These are phyloP conservation scores for Xylaria curta DNA, from an alignment of 495 filamentous ascomycete genomes.

Conservation along the genomic window DNA sequence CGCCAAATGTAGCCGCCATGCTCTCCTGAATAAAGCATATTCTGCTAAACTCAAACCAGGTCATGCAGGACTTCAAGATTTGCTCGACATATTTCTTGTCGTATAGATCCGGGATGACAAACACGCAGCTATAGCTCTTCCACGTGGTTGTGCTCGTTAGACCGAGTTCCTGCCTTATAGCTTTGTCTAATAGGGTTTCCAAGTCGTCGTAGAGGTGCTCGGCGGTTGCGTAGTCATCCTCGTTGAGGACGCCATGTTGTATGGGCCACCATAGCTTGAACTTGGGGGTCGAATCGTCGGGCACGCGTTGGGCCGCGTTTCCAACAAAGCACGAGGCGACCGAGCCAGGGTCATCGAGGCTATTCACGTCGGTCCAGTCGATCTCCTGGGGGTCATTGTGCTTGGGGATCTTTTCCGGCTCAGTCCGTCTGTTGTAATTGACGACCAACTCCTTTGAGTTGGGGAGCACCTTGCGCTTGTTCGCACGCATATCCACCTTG, in stretches of 20 bases:
- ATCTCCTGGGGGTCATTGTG: constrained; percentile 93
- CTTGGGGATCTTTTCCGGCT: constrained; percentile 83
- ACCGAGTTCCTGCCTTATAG: constrained; percentile 81
- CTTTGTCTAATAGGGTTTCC: constrained; percentile 82
- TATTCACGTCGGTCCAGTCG: constrained; percentile 90
- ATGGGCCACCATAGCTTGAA: constrained; percentile 95
- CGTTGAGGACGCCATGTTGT: constrained; percentile 84
- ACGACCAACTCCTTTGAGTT: constrained; percentile 94
- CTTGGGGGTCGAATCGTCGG: constrained; percentile 85
- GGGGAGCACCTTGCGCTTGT: constrained; percentile 90
- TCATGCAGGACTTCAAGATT: constrained; percentile 81
- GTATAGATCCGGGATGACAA: constrained; percentile 95
- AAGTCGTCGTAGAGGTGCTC: constrained; percentile 83
- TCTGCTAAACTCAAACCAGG: constrained; percentile 83
- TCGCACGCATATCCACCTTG: constrained; percentile 86
- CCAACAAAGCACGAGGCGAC: constrained; percentile 80
- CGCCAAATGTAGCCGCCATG: constrained; percentile 92
- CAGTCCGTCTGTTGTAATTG: constrained; percentile 84
- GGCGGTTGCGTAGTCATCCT: constrained; percentile 80
- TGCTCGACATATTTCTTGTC: constrained; percentile 90
- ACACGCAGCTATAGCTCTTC: constrained; percentile 89
- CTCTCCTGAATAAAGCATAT: constrained; percentile 96
- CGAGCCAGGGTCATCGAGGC: constrained; percentile 54
- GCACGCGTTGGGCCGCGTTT: constrained; percentile 79
- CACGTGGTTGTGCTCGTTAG: constrained; percentile 79